Evolutionary conservation across 73 alveolate species (phyloP).

Genomic region (Uronychia setigera): DNA sequence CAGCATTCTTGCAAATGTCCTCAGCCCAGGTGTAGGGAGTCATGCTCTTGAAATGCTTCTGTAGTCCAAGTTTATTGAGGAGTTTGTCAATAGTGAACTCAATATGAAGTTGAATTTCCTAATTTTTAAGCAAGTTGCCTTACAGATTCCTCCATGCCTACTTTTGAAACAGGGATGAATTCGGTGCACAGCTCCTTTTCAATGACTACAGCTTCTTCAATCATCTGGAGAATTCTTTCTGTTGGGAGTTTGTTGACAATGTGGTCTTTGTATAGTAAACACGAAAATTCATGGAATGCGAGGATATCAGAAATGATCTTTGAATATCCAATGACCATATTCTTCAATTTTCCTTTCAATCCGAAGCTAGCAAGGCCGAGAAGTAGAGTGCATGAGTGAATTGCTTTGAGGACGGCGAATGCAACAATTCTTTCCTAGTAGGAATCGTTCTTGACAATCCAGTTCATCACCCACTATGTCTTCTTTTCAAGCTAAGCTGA

Average conservation of each 20-base stretch:
- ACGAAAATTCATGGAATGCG: slow-evolving; percentile 79
- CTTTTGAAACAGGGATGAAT: slow-evolving; percentile 69
- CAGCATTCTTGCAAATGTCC: not conserved
- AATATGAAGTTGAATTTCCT: not conserved
- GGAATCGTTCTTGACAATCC: slow-evolving; percentile 75
- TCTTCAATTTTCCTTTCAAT: not conserved
- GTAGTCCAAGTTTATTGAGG: not conserved
- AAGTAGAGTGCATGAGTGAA: slow-evolving; percentile 63
- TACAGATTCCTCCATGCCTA: slow-evolving; percentile 11
- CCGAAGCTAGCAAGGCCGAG: slow-evolving; percentile 69
- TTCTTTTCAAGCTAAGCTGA: slow-evolving; percentile 85
- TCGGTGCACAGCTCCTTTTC: slow-evolving; percentile 90
- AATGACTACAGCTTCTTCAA: slow-evolving; percentile 86
- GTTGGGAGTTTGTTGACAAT: slow-evolving; percentile 82
- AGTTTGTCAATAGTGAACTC: not conserved
- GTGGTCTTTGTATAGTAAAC: slow-evolving; percentile 84
- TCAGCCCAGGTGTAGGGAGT: not conserved
- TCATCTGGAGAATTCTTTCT: slow-evolving; percentile 80
- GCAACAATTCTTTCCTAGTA: slow-evolving; percentile 95
- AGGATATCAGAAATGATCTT: not conserved
- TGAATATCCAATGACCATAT: not conserved
- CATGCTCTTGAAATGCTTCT: not conserved
- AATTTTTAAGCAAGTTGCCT: too few relatives aligned
- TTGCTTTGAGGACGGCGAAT: slow-evolving; percentile 95
- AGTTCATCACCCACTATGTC: slow-evolving; percentile 96